Percentiles rank a stretch among this genome's conserved stretches.
These are phyloP conservation scores for Chenopodium quinoa DNA, from an alignment of 148 eudicot genomes.

Conservation along the genomic window DNA sequence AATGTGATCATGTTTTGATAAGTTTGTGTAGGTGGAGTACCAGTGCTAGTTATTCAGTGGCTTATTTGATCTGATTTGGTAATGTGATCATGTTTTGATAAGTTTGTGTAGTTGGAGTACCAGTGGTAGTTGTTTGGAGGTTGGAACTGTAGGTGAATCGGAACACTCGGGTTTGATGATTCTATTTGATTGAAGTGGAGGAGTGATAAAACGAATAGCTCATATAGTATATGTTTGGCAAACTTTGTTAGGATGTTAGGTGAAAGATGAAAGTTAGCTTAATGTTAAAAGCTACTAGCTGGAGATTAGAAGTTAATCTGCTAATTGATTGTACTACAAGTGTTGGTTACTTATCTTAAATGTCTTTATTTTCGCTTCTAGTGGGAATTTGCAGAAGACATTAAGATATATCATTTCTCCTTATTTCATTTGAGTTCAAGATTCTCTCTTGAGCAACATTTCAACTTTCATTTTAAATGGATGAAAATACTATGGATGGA, in stretches of 20 bases:
- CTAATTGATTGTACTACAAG: not conserved
- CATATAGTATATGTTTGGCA: not conserved
- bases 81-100: not conserved
- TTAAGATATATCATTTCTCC: not conserved
- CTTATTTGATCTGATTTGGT: not conserved
- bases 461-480: not conserved
- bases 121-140: not conserved
- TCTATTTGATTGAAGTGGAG: not conserved
- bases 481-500: not conserved
- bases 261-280: not conserved
- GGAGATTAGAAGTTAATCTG: not conserved
- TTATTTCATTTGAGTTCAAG: not conserved
- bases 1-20: not conserved
- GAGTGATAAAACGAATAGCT: not conserved
- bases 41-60: not conserved
- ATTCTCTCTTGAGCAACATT: not conserved
- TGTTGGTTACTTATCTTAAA: not conserved
- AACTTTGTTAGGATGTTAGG: not conserved
- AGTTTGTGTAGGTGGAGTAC: not conserved
- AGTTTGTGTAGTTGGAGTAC: not conserved
- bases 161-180: not conserved
- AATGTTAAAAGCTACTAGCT: not conserved
- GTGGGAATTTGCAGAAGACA: not conserved
- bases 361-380: not conserved
- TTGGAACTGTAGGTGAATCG: not conserved